These are phyloP conservation scores for Metarhizium brunneum DNA, from an alignment of 2,329 filamentous ascomycete species.

Conservation along the genomic window DNA sequence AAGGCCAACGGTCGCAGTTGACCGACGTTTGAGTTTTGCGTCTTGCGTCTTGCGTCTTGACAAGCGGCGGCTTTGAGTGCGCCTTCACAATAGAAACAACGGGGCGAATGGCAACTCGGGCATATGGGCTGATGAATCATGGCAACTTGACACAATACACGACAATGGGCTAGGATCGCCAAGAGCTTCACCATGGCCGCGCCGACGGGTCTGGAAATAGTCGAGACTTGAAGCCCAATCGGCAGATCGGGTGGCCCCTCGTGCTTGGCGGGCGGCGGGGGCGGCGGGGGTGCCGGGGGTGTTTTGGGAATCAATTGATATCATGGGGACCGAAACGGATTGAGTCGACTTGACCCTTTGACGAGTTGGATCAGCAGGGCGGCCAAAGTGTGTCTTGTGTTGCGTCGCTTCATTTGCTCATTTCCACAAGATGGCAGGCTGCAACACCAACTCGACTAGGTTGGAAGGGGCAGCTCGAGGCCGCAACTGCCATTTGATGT, in stretches of 20 bases:
- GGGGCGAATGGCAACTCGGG: not conserved
- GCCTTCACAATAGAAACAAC: not conserved
- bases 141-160: not conserved
- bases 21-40: too few relatives aligned
- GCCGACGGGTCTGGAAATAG: not conserved
- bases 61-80: too few relatives aligned
- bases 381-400: not conserved
- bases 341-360: not conserved
- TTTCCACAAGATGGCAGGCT: not conserved
- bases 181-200: not conserved
- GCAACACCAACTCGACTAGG: not conserved
- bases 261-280: not conserved
- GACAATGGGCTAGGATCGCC: not conserved
- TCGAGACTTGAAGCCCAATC: slow-evolving; percentile 1
- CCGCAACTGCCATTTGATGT: not conserved
- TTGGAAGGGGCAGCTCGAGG: not conserved
- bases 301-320: too few relatives aligned
- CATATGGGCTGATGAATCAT: too few relatives aligned
- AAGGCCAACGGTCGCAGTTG: too few relatives aligned
- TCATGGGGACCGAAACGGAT: too few relatives aligned
- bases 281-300: not conserved
- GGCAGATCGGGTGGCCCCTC: not conserved
- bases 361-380: not conserved
- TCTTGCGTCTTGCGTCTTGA: too few relatives aligned
- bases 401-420: not conserved